These are phyloP conservation scores for Prunus padus DNA, from an alignment of 306 rosid species.

Conservation along the genomic window DNA sequence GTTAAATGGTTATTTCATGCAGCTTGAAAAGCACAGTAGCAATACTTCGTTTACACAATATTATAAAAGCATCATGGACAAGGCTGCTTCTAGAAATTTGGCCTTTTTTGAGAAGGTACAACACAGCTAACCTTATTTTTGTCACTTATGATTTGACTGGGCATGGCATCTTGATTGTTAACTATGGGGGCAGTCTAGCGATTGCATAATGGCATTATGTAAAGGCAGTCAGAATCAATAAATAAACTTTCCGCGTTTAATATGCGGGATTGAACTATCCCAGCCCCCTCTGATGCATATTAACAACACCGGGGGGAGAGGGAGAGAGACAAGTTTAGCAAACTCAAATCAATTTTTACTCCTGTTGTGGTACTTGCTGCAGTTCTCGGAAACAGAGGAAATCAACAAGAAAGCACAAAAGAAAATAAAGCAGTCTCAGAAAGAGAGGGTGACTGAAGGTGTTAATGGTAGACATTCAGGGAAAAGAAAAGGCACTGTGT, in stretches of 20 bases:
- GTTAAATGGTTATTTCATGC: slow-evolving; percentile 26
- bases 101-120: slow-evolving; percentile 58
- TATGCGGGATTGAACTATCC: background rate
- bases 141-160: background rate
- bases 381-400: slow-evolving; percentile 39
- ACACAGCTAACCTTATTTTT: slow-evolving; percentile 20
- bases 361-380: slow-evolving; percentile 28
- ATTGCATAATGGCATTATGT: slow-evolving; percentile 2
- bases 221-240: background rate
- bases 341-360: background rate
- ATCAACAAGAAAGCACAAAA: slow-evolving; percentile 22
- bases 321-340: background rate
- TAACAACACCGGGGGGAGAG: no score
- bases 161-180: slow-evolving; percentile 4
- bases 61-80: slow-evolving; percentile 73
- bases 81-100: slow-evolving; percentile 65
- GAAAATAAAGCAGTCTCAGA: slow-evolving; percentile 37
- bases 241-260: background rate
- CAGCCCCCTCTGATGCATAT: background rate
- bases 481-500: slow-evolving; percentile 18
- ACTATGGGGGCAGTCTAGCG: background rate
- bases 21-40: slow-evolving; percentile 63
- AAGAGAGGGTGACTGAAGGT: slow-evolving; percentile 14
- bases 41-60: slow-evolving; percentile 61
- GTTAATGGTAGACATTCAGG: slow-evolving; percentile 21